These are phyloP conservation scores for Diplotaxis tenuifolia DNA, from an alignment of 345 rosid genomes.

Conservation along the genomic window DNA sequence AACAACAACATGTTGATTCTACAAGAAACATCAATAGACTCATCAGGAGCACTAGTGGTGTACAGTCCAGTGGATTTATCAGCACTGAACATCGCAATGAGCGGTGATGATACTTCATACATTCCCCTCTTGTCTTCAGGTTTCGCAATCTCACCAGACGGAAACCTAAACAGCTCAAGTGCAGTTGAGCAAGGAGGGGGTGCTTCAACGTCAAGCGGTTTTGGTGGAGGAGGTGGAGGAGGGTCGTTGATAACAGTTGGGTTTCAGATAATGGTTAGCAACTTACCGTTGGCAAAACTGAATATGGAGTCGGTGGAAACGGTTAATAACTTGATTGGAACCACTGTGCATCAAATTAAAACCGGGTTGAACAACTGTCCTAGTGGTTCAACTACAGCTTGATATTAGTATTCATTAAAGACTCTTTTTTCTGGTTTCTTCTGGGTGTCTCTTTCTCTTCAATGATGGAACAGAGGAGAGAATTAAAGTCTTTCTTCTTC, in stretches of 20 bases:
- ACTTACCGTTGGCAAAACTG: constrained; percentile 79
- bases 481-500: constrained; percentile 28
- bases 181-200: constrained; percentile 41
- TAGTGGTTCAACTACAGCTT: constrained; percentile 41
- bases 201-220: constrained; percentile 66
- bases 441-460: constrained; percentile 43
- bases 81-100: constrained; percentile 84
- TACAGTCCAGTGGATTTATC: constrained; percentile 88
- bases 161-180: constrained; percentile 19
- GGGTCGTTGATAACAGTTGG: constrained; percentile 74
- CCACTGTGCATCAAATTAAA: constrained; percentile 91
- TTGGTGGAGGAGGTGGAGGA: constrained; percentile 4
- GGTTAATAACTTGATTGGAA: constrained; percentile 79
- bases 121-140: constrained; percentile 95
- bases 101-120: constrained; percentile 86
- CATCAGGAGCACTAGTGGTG: constrained; percentile 76
- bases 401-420: constrained; percentile 21
- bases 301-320: constrained; percentile 93
- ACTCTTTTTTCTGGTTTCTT: constrained; percentile 31
- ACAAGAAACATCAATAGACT: constrained; percentile 91
- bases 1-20: constrained; percentile 80
- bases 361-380: constrained; percentile 83
- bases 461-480: constrained; percentile 35
- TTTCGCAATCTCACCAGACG: constrained; percentile 74
- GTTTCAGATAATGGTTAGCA: constrained; percentile 89